A percentile compares a stretch with the other conserved stretches of the same genome.
Conservation (phyloP, 2,329 filamentous ascomycete species). For the Exophiala sideris region DNA sequence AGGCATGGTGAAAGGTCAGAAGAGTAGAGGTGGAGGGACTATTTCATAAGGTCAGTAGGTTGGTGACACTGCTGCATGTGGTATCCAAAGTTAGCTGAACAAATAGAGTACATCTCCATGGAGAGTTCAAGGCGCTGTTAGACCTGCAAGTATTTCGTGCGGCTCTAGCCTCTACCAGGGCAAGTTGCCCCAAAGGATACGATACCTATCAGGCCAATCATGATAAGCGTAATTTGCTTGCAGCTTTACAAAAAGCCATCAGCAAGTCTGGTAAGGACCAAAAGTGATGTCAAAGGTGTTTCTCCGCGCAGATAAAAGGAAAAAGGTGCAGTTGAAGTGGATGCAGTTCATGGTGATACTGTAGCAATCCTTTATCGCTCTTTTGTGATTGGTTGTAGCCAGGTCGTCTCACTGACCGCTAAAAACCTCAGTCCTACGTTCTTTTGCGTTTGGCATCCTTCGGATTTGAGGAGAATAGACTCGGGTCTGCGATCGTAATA, state of each 20-base stretch:
- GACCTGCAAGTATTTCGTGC: too few relatives aligned
- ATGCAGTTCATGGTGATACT: background rate
- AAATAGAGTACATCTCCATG: too few relatives aligned
- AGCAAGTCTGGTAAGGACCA: too few relatives aligned
- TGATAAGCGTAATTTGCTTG: conserved; percentile 3
- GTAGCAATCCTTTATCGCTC: background rate
- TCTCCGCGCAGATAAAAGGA: conserved; percentile 2
- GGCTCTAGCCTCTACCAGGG: too few relatives aligned
- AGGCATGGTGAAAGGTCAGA: conserved; percentile 12
- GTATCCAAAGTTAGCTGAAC: too few relatives aligned
- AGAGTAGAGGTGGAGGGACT: background rate
- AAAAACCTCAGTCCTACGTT: too few relatives aligned
- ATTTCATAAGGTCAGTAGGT: background rate
- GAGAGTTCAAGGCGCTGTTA: too few relatives aligned
- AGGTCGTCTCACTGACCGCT: too few relatives aligned
- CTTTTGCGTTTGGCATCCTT: too few relatives aligned
- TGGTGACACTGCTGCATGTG: background rate
- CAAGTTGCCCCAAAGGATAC: too few relatives aligned
- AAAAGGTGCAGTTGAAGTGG: background rate
- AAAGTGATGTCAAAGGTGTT: conserved; percentile 2
- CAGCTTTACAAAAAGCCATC: background rate
- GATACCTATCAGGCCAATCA: conserved; percentile 4
- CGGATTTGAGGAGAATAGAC: too few relatives aligned
- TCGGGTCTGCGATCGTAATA: too few relatives aligned
- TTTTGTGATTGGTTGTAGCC: background rate